Percentiles rank a stretch among this genome's conserved stretches.
These are phyloP conservation scores for Fusarium sp. DNA, from an alignment of 2,329 filamentous ascomycete genomes.

Conservation along the genomic window DNA sequence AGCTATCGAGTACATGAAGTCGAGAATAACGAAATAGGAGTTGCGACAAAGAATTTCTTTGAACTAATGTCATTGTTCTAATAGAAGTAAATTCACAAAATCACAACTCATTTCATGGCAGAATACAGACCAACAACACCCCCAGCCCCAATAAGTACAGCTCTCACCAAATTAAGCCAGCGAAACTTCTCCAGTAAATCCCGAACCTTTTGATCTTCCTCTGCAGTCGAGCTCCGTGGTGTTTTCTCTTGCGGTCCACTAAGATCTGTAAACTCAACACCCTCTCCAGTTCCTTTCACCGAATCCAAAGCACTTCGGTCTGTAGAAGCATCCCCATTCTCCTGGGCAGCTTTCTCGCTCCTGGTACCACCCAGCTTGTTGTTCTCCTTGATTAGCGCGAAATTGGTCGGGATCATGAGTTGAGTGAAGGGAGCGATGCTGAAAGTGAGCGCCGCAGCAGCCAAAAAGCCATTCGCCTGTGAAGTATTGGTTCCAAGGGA, in stretches of 20 bases:
- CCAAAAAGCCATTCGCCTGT: not conserved
- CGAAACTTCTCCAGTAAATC: conserved; percentile 5
- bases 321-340: not conserved
- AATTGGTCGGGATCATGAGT: conserved; percentile 18
- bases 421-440: conserved; percentile 14
- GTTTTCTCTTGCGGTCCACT: not conserved
- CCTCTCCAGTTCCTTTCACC: conserved; percentile 3
- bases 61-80: no score
- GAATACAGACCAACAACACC: conserved; percentile 9
- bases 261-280: not conserved
- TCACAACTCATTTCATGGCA: not conserved
- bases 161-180: conserved; percentile 5
- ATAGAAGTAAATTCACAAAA: not conserved
- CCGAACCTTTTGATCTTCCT: not conserved
- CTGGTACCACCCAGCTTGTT: not conserved
- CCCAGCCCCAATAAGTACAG: conserved; percentile 9
- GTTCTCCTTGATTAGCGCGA: conserved; percentile 1
- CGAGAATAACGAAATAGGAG: not conserved
- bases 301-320: conserved; percentile 10
- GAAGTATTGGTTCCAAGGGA: not conserved
- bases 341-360: not conserved
- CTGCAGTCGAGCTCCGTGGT: rapidly evolving
- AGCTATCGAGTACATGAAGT: not conserved
- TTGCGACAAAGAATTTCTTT: no score
- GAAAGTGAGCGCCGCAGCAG: conserved; percentile 1